Conservation (phyloP, 2,329 filamentous ascomycete species). For the Taxawa tesnikishii region DNA sequence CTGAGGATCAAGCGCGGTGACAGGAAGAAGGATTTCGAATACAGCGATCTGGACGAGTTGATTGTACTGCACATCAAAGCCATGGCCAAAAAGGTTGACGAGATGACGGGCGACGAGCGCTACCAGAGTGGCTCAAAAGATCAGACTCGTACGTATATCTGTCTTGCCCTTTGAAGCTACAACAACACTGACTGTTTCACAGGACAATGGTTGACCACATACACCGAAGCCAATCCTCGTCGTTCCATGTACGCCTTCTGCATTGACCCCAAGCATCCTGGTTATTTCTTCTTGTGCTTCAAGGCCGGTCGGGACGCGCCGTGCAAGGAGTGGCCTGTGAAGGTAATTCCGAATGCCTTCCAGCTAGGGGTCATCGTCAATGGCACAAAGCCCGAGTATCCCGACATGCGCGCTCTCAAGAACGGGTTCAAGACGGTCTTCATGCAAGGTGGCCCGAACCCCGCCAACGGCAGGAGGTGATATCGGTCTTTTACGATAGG, state of each 20-base stretch:
- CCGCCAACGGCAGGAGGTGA: neutral
- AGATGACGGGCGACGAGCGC: constrained; percentile 90
- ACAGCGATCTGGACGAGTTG: constrained; percentile 91
- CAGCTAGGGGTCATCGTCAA: too few relatives aligned
- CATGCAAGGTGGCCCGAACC: constrained; percentile 30
- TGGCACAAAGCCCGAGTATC: constrained; percentile 79
- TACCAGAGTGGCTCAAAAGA: constrained; percentile 71
- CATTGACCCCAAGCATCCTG: constrained; percentile 80
- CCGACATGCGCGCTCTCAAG: constrained; percentile 87
- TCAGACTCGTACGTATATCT: constrained; percentile 61
- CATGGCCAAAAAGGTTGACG: constrained; percentile 95
- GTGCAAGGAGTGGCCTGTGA: constrained; percentile 71
- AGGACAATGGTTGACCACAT: constrained; percentile 95
- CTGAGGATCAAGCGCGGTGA: constrained; percentile 74
- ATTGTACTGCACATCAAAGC: constrained; percentile 96
- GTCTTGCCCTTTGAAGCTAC: constrained; percentile 2
- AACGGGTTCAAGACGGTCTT: constrained; percentile 94
- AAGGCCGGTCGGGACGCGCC: constrained; percentile 69
- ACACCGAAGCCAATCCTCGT: constrained; percentile 90
- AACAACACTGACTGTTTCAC: constrained; percentile 9
- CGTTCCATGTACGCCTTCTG: constrained; percentile 93
- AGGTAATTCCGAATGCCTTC: constrained; percentile 85
- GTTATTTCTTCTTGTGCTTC: constrained; percentile 94
- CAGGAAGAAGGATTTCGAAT: constrained; percentile 88
- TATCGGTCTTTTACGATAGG: neutral